A percentile compares a stretch with the other conserved stretches of the same genome.
Evolutionary conservation across 2,329 filamentous ascomycete species (phyloP).

Genomic region (Claviceps cyperi): DNA sequence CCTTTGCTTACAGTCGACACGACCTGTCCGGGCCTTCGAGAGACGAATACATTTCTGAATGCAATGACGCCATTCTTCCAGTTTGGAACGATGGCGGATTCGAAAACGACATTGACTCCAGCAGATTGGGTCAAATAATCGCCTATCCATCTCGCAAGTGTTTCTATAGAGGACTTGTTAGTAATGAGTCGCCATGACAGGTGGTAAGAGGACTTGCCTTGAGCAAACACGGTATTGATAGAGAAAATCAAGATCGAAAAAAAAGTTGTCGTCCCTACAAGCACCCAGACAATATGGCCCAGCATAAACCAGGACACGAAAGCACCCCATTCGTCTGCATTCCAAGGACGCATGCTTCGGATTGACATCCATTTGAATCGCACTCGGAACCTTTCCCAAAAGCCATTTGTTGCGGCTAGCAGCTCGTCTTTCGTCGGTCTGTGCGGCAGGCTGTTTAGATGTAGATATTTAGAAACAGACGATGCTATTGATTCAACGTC

Average conservation of each 20-base stretch:
- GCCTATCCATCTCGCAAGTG: conserved; percentile 79
- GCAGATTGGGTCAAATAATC: conserved; percentile 92
- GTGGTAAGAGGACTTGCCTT: conserved; percentile 40
- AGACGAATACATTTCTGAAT: conserved; percentile 93
- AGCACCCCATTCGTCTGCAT: conserved; percentile 88
- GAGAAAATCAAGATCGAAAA: conserved; percentile 81
- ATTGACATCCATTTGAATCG: conserved; percentile 98
- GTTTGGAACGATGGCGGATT: conserved; percentile 91
- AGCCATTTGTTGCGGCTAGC: conserved; percentile 77
- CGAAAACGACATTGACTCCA: conserved; percentile 86
- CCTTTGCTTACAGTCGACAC: conserved; percentile 82
- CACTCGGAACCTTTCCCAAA: conserved; percentile 79
- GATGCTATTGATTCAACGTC: conserved; percentile 29
- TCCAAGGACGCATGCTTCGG: conserved; percentile 83
- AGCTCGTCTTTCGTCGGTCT: conserved; percentile 88
- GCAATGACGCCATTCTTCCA: conserved; percentile 94
- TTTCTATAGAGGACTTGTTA: conserved; percentile 45
- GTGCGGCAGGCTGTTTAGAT: conserved; percentile 59
- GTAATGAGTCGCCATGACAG: neutral
- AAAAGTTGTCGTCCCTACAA: conserved; percentile 95
- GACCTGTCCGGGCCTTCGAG: conserved; percentile 70
- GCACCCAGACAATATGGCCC: conserved; percentile 85
- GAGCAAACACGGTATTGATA: conserved; percentile 92
- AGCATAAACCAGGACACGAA: conserved; percentile 89
- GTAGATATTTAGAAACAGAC: conserved; percentile 44